Base-by-base conservation (phyloP, 768 basidiomycete genomes). In the Kwoniella sp. region DNA sequence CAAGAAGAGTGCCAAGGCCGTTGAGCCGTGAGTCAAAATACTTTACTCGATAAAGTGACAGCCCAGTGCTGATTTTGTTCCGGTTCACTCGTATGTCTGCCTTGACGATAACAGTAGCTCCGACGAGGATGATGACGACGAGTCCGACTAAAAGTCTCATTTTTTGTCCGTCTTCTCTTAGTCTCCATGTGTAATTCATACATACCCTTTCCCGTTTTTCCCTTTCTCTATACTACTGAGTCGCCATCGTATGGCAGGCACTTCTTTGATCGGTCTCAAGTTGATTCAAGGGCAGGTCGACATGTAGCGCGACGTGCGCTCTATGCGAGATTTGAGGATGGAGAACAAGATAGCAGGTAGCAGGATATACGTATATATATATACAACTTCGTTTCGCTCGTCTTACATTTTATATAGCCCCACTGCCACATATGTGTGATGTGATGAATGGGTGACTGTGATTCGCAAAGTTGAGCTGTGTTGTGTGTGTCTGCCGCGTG, bases 61-160 rank as follows among this genome's bases (percentile, higher is more conserved):
- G 9, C 9, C 38, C 11, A 41, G 11, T 55, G 20, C 30, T 29
- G n/a, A 37, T 9, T 29, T 57, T 25, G 31, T 29, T 20, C 17
- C 54, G 25, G 57, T 53, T 58, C 53, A 56, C 23, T 45, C 23
- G 8, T 23, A 5, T 37, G 31, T 57, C 30, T 38, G 26, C 30
- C 23, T 17, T 31, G 31, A 48, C 38, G 57, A 50, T 20, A 60
- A 20, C 41, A 68, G 58, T 38, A 60, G 59, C 23, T 28, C 26
- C 25, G 72, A 71, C 4, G 68, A 69, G 22, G 67, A 69, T 23
- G 65, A 65, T 30, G 68, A 69, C 23, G 67, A 69, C 30, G 66
- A 71, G 58, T 63, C 57, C 26, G 62, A 63, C 28, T 56, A 58
- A 47, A 47, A 47, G 31, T 17, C 25, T 52, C 48, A n/a, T 31